phyloP scores from a whole-genome alignment of 306 rosid species.

The Aeschynomene evenia region DNA sequence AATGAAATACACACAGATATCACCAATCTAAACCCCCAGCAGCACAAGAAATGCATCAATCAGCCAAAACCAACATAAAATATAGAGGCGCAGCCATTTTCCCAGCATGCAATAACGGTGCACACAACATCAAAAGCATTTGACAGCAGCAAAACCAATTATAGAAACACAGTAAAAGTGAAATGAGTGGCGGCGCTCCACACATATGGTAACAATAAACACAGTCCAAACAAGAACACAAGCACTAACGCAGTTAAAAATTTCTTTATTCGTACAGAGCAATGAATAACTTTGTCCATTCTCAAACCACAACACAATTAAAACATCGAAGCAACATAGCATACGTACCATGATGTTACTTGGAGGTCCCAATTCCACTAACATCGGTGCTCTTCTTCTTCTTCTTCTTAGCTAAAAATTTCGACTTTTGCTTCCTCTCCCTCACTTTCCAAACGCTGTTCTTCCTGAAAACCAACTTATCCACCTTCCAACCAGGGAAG shows the following conservation, averaged over 20 bases:
- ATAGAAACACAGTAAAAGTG: neutral
- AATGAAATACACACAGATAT: conserved; percentile 6
- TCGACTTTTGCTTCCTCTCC: conserved; percentile 64
- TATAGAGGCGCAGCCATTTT: conserved; percentile 29
- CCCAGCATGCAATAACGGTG: conserved; percentile 43
- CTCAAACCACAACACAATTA: neutral
- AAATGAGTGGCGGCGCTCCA: neutral
- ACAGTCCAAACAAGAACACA: neutral
- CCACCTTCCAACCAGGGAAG: conserved; percentile 66
- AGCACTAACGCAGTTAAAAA: neutral
- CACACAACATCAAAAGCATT: conserved; percentile 4
- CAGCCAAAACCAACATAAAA: conserved; percentile 42
- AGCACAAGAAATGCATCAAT: conserved; percentile 14
- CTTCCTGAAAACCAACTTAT: conserved; percentile 73
- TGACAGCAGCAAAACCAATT: conserved; percentile 14
- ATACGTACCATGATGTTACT: conserved; percentile 40
- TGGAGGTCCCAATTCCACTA: conserved; percentile 31
- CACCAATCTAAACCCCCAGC: conserved; percentile 12
- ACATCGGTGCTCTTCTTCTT: conserved; percentile 47
- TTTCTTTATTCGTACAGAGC: conserved; percentile 18
- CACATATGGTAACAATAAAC: conserved; percentile 6
- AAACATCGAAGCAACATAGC: neutral
- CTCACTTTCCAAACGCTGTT: conserved; percentile 77
- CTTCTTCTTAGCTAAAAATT: conserved; percentile 58
- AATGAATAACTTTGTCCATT: neutral